These are phyloP conservation scores for Mycena metata DNA, from an alignment of 768 basidiomycete species.

Conservation along the genomic window DNA sequence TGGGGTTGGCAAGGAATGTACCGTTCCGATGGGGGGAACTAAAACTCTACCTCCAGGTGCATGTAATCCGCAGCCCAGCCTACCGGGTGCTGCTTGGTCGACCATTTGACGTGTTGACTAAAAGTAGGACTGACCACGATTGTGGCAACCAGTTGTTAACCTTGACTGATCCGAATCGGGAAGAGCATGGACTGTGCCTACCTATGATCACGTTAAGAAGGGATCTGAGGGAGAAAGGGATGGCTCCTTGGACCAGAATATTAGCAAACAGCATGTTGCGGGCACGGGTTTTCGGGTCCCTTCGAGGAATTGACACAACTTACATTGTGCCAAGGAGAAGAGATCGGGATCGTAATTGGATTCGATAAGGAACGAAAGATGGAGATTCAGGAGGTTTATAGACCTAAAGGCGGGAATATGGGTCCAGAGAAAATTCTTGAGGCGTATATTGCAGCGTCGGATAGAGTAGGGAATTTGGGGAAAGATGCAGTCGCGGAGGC, in stretches of 20 bases:
- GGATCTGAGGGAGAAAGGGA: not conserved
- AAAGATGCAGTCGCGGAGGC: not conserved
- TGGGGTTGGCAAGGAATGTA: conserved; percentile 38
- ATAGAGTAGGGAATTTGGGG: not conserved
- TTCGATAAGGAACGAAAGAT: conserved; percentile 20
- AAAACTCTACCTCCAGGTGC: conserved; percentile 45
- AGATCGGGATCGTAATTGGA: conserved; percentile 25
- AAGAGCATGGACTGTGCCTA: conserved; percentile 13
- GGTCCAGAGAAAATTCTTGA: conserved; percentile 12
- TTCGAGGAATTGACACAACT: conserved; percentile 26
- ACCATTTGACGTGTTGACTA: conserved; percentile 47
- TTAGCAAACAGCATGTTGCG: conserved; percentile 20
- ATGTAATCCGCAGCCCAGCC: too few species aligned
- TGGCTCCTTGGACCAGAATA: not conserved
- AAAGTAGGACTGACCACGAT: conserved; percentile 36
- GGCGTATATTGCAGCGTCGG: conserved; percentile 13
- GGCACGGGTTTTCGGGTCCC: conserved; percentile 16
- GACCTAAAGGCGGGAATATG: conserved; percentile 27
- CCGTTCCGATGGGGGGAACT: conserved; percentile 41
- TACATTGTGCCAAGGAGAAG: conserved; percentile 26
- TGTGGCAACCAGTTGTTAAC: conserved; percentile 42
- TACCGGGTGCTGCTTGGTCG: conserved; percentile 48
- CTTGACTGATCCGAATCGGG: conserved; percentile 44
- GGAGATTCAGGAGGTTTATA: conserved; percentile 17
- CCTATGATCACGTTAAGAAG: conserved; percentile 22